These are phyloP conservation scores for Polygonum aviculare DNA, from an alignment of 148 eudicot genomes.

Conservation along the genomic window DNA sequence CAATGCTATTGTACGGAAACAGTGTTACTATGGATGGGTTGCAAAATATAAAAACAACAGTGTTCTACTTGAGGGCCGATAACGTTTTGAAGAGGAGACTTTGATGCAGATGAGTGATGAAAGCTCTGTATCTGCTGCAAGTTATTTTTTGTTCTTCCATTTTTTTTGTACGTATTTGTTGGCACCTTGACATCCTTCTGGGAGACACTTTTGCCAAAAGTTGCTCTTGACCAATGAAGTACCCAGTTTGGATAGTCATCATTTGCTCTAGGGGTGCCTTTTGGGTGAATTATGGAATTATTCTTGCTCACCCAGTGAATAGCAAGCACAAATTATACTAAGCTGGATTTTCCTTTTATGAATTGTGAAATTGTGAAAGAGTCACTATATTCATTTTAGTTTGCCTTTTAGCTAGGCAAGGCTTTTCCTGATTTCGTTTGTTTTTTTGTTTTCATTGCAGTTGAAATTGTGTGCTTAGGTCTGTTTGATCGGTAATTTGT, in stretches of 20 bases:
- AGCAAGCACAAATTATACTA: background rate
- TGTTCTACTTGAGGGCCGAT: conserved; percentile 5
- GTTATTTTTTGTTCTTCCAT: background rate
- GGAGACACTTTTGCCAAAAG: background rate
- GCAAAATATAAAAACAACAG: background rate
- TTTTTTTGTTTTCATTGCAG: background rate
- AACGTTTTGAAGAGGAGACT: conserved; percentile 7
- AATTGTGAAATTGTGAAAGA: background rate
- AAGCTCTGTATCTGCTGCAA: background rate
- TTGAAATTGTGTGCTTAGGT: background rate
- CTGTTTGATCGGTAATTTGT: background rate
- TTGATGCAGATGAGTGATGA: background rate
- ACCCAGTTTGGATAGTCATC: background rate
- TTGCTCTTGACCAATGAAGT: background rate
- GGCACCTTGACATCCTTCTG: background rate
- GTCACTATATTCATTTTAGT: background rate
- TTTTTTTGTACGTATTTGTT: background rate
- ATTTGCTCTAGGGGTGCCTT: background rate
- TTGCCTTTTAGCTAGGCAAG: conserved; percentile 63
- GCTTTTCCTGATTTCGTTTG: background rate
- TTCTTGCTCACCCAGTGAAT: background rate
- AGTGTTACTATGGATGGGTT: background rate
- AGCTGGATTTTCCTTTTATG: background rate
- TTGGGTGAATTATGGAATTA: background rate
- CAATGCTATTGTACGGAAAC: conserved; percentile 6